Conservation (phyloP, 2,329 filamentous ascomycete genomes). For the Huntiella moniliformis region DNA sequence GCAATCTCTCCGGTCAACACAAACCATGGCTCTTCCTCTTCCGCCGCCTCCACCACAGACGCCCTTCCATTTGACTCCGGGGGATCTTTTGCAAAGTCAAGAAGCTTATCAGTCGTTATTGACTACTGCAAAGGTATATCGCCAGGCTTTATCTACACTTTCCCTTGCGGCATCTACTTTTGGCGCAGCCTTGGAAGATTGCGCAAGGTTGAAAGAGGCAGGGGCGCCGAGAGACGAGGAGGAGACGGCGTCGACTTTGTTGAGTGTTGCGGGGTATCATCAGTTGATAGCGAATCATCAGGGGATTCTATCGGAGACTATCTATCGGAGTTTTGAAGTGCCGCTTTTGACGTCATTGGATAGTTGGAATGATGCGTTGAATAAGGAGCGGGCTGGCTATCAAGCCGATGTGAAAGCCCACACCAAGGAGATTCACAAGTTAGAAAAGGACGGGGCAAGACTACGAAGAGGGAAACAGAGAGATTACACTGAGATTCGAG, state of each 20-base stretch:
- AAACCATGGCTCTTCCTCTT: not conserved
- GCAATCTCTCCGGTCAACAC: too few species aligned
- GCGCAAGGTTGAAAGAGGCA: constrained; percentile 49
- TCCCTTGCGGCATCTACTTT: constrained; percentile 44
- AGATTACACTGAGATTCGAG: constrained; percentile 42
- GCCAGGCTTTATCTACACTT: constrained; percentile 39
- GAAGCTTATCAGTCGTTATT: constrained; percentile 43
- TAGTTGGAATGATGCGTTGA: constrained; percentile 42
- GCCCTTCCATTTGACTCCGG: constrained; percentile 23
- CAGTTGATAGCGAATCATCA: constrained; percentile 52
- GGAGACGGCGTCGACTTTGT: constrained; percentile 37
- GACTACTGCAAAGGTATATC: constrained; percentile 43
- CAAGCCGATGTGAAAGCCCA: constrained; percentile 34
- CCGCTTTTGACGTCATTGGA: constrained; percentile 51
- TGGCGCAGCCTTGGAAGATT: constrained; percentile 45
- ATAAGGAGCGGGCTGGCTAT: constrained; percentile 45
- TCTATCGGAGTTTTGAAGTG: constrained; percentile 50
- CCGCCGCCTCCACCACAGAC: not conserved
- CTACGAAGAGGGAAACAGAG: constrained; percentile 39
- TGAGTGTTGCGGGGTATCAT: constrained; percentile 45
- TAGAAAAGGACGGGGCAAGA: constrained; percentile 47
- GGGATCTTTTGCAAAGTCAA: constrained; percentile 44
- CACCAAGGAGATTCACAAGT: constrained; percentile 39
- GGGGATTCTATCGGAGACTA: constrained; percentile 49
- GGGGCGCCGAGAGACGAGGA: constrained; percentile 28